These are phyloP conservation scores for Trypanosoma caninum DNA, from an alignment of 208 protist species.

Conservation along the genomic window DNA sequence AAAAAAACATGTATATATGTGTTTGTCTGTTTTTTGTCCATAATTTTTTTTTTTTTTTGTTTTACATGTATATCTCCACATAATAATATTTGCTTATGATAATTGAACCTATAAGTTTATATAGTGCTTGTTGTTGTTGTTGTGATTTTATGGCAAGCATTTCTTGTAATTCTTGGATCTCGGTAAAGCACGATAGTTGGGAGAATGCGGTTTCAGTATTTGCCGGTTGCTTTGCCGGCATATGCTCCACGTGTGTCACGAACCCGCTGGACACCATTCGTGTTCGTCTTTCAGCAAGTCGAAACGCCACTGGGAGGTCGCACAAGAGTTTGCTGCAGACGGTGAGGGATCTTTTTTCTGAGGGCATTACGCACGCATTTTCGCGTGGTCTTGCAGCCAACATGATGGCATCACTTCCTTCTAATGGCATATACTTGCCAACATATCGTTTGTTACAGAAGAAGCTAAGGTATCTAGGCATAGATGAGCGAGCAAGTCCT, in stretches of 20 bases:
- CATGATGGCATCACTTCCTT: constrained; percentile 87
- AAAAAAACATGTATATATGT: too few species aligned
- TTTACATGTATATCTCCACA: not conserved
- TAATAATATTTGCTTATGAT: not conserved
- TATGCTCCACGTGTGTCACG: constrained; percentile 84
- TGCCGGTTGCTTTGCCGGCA: constrained; percentile 79
- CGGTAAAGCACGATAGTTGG: constrained; percentile 7
- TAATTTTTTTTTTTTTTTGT: not conserved
- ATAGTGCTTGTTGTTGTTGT: constrained; percentile 1
- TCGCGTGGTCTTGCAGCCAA: constrained; percentile 77
- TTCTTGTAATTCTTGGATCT: not conserved
- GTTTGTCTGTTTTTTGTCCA: too few species aligned
- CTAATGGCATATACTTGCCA: constrained; percentile 85
- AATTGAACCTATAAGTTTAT: not conserved
- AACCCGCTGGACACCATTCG: constrained; percentile 91
- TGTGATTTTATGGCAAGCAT: not conserved
- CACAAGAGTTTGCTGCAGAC: constrained; percentile 80
- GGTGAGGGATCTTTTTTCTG: constrained; percentile 57
- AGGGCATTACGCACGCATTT: constrained; percentile 72
- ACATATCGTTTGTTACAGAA: constrained; percentile 74
- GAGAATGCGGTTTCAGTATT: constrained; percentile 72
- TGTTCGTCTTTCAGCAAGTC: constrained; percentile 69
- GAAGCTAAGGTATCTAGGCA: constrained; percentile 35
- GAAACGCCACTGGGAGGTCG: constrained; percentile 62
- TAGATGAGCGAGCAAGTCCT: constrained; percentile 54